Base-by-base conservation (phyloP, 768 basidiomycete species). In the Russula olivacea region DNA sequence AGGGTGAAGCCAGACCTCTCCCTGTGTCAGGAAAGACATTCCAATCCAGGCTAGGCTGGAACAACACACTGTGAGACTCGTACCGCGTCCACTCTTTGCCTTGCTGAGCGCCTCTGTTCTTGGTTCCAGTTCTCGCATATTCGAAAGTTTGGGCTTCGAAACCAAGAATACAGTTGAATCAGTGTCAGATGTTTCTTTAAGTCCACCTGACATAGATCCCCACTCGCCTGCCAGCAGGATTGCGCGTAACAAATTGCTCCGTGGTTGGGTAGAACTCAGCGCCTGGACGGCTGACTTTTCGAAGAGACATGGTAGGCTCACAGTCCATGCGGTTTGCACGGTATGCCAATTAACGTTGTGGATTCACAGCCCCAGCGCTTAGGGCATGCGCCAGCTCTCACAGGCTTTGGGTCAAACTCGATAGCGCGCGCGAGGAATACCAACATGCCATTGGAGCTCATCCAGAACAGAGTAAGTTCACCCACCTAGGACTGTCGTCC, bases 251-350 rank as follows among this genome's bases (percentile, higher is more conserved):
- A 86, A 80, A 69, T 78, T 93, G 4, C 78, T 93, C 53, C 82
- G 91, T 38, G 88, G 86, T 32, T 93, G 91, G 91, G 79, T 91
- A 19, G 91, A 93, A 71, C 73, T 87, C 9, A 75, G 80, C 45
- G 81, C 88, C 3, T 93, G 85, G 84, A 68, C 86, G 21, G 74
- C 77, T 4, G 82, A 89, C 58, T 89, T 80, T 66, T 79, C 76
- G 58, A 79, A 78, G 40, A 70, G 75, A 30, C 67, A 82, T 66
- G 71, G 82, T 84, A 71, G 28, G 75, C 60, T 17, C 52, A 64
- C 43, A 15, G 28, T 61, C 70, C n/a, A 67, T 53, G 4, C 45
- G 32, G 23, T 19, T 47, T 5, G 41, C 12, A 2, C n/a, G 25
- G 49, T 30, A 21, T 30, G n/a, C 28, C 0, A 25, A 12, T 25